A percentile compares a stretch with the other conserved stretches of the same genome.
Evolutionary conservation across 2,329 filamentous ascomycete genomes (phyloP).

Genomic region (Purpureocillium lavendulum): DNA sequence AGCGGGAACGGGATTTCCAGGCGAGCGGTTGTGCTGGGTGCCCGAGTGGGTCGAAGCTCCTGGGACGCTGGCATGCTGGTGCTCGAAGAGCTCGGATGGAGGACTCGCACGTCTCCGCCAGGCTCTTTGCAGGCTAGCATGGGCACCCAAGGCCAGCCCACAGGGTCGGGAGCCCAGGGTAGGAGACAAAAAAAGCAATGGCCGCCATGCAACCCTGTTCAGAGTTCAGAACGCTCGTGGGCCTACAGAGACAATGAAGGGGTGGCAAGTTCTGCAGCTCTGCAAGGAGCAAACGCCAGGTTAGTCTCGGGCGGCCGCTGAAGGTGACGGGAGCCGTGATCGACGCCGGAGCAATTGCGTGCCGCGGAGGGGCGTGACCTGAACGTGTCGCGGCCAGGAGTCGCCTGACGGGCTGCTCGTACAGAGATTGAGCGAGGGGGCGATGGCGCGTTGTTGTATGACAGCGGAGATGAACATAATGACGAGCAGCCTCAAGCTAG

Average conservation of each 20-base stretch:
- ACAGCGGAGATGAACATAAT: conserved; percentile 5
- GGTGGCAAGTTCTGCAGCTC: too few relatives aligned
- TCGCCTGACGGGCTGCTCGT: neutral
- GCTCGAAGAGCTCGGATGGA: too few relatives aligned
- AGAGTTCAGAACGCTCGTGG: too few relatives aligned
- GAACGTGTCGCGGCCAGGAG: neutral
- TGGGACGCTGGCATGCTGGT: too few relatives aligned
- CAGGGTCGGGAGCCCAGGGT: conserved; percentile 3
- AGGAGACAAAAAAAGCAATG: conserved; percentile 6
- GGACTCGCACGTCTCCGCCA: neutral
- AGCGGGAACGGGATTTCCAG: conserved; percentile 11
- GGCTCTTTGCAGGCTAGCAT: conserved; percentile 2
- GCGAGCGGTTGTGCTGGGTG: conserved; percentile 8
- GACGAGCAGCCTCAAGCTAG: conserved; percentile 2
- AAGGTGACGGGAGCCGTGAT: neutral
- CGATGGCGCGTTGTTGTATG: conserved; percentile 2
- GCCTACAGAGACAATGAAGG: too few relatives aligned
- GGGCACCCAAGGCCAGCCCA: conserved; percentile 4
- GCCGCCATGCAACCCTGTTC: neutral
- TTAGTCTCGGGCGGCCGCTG: too few relatives aligned
- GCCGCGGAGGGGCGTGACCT: neutral
- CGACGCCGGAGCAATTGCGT: neutral
- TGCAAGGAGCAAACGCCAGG: too few relatives aligned
- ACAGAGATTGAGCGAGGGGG: neutral
- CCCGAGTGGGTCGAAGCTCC: conserved; percentile 5